Evolutionary conservation across 768 basidiomycete species (phyloP).

Genomic region (Hypsizygus marmoreus): DNA sequence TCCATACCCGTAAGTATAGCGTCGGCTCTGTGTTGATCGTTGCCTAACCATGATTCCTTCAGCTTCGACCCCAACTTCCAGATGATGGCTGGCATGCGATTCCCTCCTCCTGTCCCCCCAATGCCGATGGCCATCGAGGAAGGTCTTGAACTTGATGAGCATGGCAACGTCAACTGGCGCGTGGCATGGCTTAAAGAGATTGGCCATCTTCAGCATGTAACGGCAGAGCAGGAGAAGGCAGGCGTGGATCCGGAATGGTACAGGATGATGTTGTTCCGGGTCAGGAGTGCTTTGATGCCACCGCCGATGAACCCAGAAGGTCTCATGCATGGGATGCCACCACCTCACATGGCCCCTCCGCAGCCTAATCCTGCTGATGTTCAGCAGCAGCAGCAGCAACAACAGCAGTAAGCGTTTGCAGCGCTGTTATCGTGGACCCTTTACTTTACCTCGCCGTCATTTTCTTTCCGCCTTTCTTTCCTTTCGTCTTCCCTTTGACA

Average conservation of each 20-base stretch:
- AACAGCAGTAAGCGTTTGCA: conserved; percentile 17
- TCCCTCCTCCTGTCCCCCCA: conserved; percentile 52
- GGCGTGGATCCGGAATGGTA: conserved; percentile 85
- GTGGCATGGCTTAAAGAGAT: conserved; percentile 82
- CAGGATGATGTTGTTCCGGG: conserved; percentile 81
- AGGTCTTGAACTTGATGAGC: conserved; percentile 70
- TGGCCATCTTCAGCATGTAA: conserved; percentile 70
- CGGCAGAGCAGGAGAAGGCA: conserved; percentile 79
- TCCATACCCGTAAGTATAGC: conserved; percentile 55
- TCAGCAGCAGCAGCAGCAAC: conserved; percentile 35
- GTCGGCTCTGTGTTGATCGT: background rate
- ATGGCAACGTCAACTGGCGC: conserved; percentile 81
- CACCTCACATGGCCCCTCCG: conserved; percentile 42
- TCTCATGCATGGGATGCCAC: conserved; percentile 47
- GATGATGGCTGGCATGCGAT: conserved; percentile 70
- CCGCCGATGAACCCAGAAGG: conserved; percentile 52
- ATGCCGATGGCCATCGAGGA: conserved; percentile 68
- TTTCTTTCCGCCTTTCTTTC: background rate
- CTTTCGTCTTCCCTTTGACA: too few relatives aligned
- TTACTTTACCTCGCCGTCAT: background rate
- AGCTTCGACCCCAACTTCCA: conserved; percentile 78
- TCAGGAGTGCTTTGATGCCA: conserved; percentile 71
- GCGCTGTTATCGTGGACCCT: background rate
- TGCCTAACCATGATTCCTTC: conserved; percentile 19
- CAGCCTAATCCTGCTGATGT: conserved; percentile 41